These are phyloP conservation scores for Inga oerstediana DNA, from an alignment of 306 rosid species.

Conservation along the genomic window DNA sequence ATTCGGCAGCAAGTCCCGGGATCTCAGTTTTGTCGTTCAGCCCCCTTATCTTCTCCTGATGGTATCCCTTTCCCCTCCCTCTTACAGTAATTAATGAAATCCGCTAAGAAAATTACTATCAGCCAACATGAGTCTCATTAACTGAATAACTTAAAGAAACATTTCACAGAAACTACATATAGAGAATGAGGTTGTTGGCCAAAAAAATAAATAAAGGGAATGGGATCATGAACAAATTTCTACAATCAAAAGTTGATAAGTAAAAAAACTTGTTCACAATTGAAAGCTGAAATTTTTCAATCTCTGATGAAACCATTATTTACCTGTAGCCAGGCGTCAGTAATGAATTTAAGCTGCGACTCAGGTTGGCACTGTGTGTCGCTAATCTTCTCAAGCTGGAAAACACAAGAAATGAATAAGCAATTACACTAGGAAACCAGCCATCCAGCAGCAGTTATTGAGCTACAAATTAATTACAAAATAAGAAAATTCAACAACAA, in stretches of 20 bases:
- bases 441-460: conserved; percentile 14
- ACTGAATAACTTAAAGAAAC: conserved; percentile 3
- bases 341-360: conserved; percentile 94
- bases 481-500: conserved; percentile 2
- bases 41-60: not conserved
- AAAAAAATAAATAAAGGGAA: not conserved
- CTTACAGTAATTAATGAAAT: not conserved
- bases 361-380: conserved; percentile 96
- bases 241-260: not conserved
- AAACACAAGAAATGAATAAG: conserved; percentile 4
- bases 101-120: conserved; percentile 9
- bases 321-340: conserved; percentile 99
- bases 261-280: not conserved
- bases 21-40: not conserved
- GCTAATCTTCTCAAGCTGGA: conserved; percentile 89
- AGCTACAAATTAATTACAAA: not conserved
- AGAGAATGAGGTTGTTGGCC: not conserved
- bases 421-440: conserved; percentile 1
- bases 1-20: not conserved
- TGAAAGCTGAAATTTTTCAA: not conserved
- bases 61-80: not conserved
- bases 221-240: not conserved
- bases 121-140: conserved; percentile 8
- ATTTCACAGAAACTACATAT: not conserved
- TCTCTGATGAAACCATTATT: not conserved